Conservation (phyloP, 768 basidiomycete species). For the Psilocybe sp. region DNA sequence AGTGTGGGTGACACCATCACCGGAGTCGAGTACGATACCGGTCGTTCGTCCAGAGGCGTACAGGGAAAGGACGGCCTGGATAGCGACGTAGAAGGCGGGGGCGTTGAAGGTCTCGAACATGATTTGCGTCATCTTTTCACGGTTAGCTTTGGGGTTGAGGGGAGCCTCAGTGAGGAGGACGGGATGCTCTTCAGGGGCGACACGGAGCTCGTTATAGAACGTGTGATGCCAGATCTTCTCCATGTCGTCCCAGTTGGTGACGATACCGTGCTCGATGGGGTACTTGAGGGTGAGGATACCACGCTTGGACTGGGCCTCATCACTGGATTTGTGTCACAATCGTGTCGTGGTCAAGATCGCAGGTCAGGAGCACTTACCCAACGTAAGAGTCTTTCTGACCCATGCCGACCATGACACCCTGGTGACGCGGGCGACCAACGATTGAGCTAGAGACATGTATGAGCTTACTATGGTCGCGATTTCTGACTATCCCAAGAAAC, state of each 20-base stretch:
- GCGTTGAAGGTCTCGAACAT: constrained; percentile 97
- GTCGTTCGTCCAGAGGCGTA: constrained; percentile 96
- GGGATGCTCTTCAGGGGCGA: constrained; percentile 91
- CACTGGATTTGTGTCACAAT: constrained; percentile 14
- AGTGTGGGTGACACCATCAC: constrained; percentile 94
- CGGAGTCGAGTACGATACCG: constrained; percentile 92
- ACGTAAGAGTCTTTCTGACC: constrained; percentile 96
- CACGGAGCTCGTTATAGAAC: constrained; percentile 94
- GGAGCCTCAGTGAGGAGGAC: constrained; percentile 90
- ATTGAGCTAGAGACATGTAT: constrained; percentile 58
- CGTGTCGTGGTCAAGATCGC: not conserved
- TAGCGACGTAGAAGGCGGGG: constrained; percentile 88
- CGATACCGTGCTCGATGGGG: constrained; percentile 91
- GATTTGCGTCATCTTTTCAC: constrained; percentile 95
- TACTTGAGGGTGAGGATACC: constrained; percentile 93
- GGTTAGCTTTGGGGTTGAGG: constrained; percentile 89
- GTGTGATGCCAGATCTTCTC: constrained; percentile 99
- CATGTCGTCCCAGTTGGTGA: constrained; percentile 99
- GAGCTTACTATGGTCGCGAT: not conserved
- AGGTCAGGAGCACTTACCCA: constrained; percentile 50
- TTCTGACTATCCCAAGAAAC: constrained; percentile 28
- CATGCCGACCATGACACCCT: constrained; percentile 97
- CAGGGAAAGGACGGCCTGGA: constrained; percentile 87
- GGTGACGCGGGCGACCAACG: constrained; percentile 92
- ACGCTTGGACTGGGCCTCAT: constrained; percentile 53